Base-by-base conservation (phyloP, 2,329 filamentous ascomycete species). In the Verticillium klebahnii region DNA sequence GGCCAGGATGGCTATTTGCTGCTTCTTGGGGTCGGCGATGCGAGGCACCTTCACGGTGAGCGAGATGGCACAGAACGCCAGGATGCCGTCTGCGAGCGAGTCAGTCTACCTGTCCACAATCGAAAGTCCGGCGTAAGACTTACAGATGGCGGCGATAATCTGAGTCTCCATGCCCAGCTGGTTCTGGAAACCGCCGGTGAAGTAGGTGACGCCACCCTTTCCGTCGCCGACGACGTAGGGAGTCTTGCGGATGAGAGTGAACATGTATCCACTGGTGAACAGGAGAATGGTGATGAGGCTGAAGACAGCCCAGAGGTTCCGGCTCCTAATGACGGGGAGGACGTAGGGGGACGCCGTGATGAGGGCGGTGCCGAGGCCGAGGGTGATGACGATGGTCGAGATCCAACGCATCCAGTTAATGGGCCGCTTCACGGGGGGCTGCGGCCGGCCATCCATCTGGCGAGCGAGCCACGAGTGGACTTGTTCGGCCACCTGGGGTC, bases 241-340 rank as follows among this genome's bases (percentile, higher is more conserved):
- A 2, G 96, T 92, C 75, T 95, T 94, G 69, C 96, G 87, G 72
- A 99, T 99, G 73, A 97, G 93, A 77, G 98, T 99, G 84, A 96
- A 99, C 96, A 99, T 99, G 78, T 98, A 93, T 45, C 95, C 96
- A 69, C 91, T 95, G 56, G 90, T 97, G 78, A 98, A 99, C 62
- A 97, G 82, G 52, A 99, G 85, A 65, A 99, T 93, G 15, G 88
- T 83, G 70, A 98, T 93, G 68, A 99, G 80, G 75, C 91, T 96
- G 70, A 96, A 77, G 25, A 91, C 92, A 29, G 94, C 93, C 95
- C 95, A 99, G 19, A 98, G 78, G 71, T 96, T 98, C 68, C 94
- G 90, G 80, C 90, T 97, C 75, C 93, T 91, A 39, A 97, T 75
- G 63, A 97, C 71, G 3, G 94, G 94, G 12, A 94, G 73, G 14